phyloP scores from a whole-genome alignment of 257 asterid species.

The Galeopsis tetrahit region DNA sequence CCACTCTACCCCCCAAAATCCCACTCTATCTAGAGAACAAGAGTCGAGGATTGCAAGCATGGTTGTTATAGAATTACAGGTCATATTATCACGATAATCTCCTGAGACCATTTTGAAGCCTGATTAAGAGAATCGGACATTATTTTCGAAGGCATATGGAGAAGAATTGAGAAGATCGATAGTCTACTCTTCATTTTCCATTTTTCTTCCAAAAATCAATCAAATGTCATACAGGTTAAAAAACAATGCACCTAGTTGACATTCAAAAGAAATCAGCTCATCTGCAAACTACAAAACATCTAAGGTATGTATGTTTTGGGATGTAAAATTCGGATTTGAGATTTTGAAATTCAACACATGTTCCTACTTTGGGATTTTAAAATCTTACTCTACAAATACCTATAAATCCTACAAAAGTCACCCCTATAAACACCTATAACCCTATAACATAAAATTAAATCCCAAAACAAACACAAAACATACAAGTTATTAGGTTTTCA shows the following conservation, averaged over 20 bases:
- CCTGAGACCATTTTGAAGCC: not conserved
- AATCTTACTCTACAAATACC: too few species aligned
- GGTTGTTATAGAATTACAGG: not conserved
- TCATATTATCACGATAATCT: not conserved
- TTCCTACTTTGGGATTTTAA: too few species aligned
- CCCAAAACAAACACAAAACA: too few species aligned
- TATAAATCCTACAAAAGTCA: too few species aligned
- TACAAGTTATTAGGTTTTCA: too few species aligned
- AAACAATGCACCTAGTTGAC: not conserved
- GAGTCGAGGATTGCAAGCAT: not conserved
- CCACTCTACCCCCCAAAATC: not conserved
- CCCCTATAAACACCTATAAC: too few species aligned
- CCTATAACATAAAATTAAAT: too few species aligned
- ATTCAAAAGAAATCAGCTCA: not conserved
- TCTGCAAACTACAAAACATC: not conserved
- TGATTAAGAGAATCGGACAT: not conserved
- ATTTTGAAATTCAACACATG: too few species aligned
- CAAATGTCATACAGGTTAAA: not conserved
- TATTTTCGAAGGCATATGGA: not conserved
- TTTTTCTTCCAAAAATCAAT: not conserved
- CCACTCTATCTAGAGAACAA: conserved; percentile 5
- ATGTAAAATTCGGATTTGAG: too few species aligned
- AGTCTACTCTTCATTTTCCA: not conserved
- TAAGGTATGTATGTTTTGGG: too few species aligned
- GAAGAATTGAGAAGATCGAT: not conserved